Evolutionary conservation across 2,329 filamentous ascomycete genomes (phyloP), one percentile per base, ranked within the genome.

Genomic region (Botrytis paeoniae): DNA sequence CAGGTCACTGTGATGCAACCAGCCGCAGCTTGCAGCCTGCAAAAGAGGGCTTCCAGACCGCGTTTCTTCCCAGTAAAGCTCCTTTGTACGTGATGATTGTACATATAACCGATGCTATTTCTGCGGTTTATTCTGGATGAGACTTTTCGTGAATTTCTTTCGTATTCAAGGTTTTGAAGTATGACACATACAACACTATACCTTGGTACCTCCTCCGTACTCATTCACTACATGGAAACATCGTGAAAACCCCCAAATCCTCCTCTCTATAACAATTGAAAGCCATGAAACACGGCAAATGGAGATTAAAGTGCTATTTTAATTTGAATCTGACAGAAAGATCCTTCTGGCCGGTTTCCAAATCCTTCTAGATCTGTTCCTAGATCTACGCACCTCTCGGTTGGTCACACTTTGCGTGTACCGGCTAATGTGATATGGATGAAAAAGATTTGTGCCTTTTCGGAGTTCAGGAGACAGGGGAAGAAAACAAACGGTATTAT

Each of bases 321-420:
- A 39, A 66, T 39, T 66, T 66, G 45, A 54, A 54, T 54, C 64
- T 20, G 43, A 66, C 22, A 66, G 45, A 29, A 20, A 29, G 43
- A 68, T 68, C 35, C 35, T 61, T 70, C 68, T 48, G 54, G 39
- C 35, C 39, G 20, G 35, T 66, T 65, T 71, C 37, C 37, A 66
- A 59, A 66, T 59, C 70, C 70, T 71, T 66, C 39, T 66, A 66
- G 61, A 59, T 71, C 70, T 66, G 48, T 39, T 48, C 39, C 37
- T 65, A 66, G 37, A 70, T 70, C 57, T 35, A 37, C 45, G 16
- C 45, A 71, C 45, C 37, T 35, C 39, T 57, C 45, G 48, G 61
- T n/a, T 71, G 43, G 29, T 66, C 61, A 71, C 48, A 66, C 61
- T 37, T 45, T n/a, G 48, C 22, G 20, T 39, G 64, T 68, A 32